phyloP scores from a whole-genome alignment of 176 grass and related monocot species.

The Dactylis glomerata region DNA sequence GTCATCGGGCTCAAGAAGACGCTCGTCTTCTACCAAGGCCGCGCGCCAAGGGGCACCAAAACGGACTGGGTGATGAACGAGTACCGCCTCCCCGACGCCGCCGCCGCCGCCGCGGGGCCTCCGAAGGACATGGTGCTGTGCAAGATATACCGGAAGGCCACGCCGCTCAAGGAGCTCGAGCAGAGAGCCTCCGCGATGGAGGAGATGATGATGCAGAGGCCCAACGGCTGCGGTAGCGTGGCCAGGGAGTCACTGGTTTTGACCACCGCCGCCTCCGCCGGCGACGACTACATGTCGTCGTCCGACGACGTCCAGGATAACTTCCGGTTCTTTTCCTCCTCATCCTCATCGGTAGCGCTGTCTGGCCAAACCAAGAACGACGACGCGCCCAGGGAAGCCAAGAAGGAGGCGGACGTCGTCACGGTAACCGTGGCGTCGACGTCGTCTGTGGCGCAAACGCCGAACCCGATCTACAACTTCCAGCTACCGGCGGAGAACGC shows the following conservation, averaged over 20 bases:
- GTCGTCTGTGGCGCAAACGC: neutral
- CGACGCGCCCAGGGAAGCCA: conserved; percentile 19
- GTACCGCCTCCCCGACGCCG: conserved; percentile 59
- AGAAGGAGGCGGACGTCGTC: conserved; percentile 29
- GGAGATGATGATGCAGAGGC: conserved; percentile 46
- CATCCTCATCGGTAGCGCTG: neutral
- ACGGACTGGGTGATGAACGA: conserved; percentile 97
- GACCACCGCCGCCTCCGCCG: conserved; percentile 8
- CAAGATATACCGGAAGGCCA: conserved; percentile 88
- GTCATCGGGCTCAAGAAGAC: conserved; percentile 91
- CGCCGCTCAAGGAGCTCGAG: conserved; percentile 76
- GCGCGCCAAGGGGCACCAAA: conserved; percentile 66
- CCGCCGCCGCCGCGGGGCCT: neutral
- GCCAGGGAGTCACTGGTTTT: neutral
- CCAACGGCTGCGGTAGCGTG: neutral
- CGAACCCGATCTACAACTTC: neutral
- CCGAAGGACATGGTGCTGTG: conserved; percentile 71
- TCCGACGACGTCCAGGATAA: conserved; percentile 47
- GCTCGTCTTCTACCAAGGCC: conserved; percentile 79
- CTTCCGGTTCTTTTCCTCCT: neutral
- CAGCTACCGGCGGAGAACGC: neutral
- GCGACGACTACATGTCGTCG: conserved; percentile 30
- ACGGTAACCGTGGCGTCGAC: conserved; percentile 33
- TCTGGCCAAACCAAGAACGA: neutral
- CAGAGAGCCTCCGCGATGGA: conserved; percentile 62